Base-by-base conservation (phyloP, 2,329 filamentous ascomycete species). In the Aureobasidium sp. region DNA sequence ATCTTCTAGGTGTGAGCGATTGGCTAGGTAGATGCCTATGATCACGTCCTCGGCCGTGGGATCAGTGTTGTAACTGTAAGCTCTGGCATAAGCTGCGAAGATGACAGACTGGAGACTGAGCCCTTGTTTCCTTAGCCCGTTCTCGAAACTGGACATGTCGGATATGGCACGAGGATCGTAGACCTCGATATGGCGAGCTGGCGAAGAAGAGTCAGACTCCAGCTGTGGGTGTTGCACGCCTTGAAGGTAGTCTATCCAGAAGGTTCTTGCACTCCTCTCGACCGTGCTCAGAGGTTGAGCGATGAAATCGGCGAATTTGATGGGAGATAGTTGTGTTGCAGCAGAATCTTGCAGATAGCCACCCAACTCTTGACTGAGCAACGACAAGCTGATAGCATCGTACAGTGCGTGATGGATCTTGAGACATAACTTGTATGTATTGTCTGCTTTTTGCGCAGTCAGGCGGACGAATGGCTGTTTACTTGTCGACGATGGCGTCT, bases 331-430 rank as follows among this genome's bases (percentile, higher is more conserved):
- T 2, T 47, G 13, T 8, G 45, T 44, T 3, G 34, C 4, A 3
- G 34, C 25, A 13, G 54, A 58, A 27, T 57, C 62, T 67, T 74
- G 74, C 71, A 85, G 39, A 3, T 77, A 65, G 5, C 68, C 64
- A 64, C 79, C 72, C 13, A 87, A 73, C 42, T 81, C 74, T 15
- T 79, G 70, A 27, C 91, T 76, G 6, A 96, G 75, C 0, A 80
- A 70, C 0, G 86, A 83, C 5, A 97, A 76, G 67, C 89, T 94
- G 63, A 95, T 80, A 6, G 87, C 91, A 71, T 97, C 93, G 69
- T 97, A 97, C 0, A 97, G 78, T 0, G 89, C 89, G 71, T 97
- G 92, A 65, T 96, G 91, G 5, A 97, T 86, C 30, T 78, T 77
- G 2, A 81, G 74, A 48, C 74, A 66, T 47, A 79, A 60, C 10